Evolutionary conservation across 495 filamentous ascomycete species (phyloP), one percentile per base, ranked within the genome.

Genomic region (Wilcoxina mikolae): DNA sequence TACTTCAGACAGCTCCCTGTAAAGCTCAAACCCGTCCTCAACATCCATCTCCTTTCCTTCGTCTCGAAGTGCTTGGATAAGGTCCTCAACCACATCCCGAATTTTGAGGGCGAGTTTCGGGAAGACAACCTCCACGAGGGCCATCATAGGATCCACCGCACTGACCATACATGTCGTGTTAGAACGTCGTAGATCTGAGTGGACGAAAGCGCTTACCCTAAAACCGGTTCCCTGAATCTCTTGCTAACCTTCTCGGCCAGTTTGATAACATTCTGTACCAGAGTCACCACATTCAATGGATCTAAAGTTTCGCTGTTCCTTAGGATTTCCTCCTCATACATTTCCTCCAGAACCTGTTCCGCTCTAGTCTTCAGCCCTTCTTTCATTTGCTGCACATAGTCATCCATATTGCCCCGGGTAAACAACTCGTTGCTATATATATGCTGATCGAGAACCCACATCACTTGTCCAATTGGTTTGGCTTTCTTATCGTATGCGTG

Each of bases 21-120:
- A 99, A 2, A 99, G 71, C 58, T 89, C 84, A 66, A 99, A 95
- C 0, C 88, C 93, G 62, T 99, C 93, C 60, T 93, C 76, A 22
- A 96, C 76, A 28, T 78, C 77, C 29, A 96, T 77, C 60, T 95
- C 88, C 51, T 80, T 74, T n/a, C 75, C 79, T 48, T 70, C 74
- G 11, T 75, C 74, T 58, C 83, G 77, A 23, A 80, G 77, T 15
- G 78, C 73, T 53, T 86, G 75, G 46, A 95, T 71, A 49, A 95
- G 89, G 52, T 84, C 77, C 45, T 76, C 74, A 45, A 95, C 77
- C 65, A 96, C 77, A 60, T 88, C 84, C 51, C 82, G 74, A 31
- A 84, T 82, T 69, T 96, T 90, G 54, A 86, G 78, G 18, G 89
- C 88, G 65, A 93, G 95, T 54, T 83, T 79, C 2, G 90, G 93